These are phyloP conservation scores for Neurospora crassa DNA, from an alignment of 2,329 filamentous ascomycete species.

Conservation along the genomic window DNA sequence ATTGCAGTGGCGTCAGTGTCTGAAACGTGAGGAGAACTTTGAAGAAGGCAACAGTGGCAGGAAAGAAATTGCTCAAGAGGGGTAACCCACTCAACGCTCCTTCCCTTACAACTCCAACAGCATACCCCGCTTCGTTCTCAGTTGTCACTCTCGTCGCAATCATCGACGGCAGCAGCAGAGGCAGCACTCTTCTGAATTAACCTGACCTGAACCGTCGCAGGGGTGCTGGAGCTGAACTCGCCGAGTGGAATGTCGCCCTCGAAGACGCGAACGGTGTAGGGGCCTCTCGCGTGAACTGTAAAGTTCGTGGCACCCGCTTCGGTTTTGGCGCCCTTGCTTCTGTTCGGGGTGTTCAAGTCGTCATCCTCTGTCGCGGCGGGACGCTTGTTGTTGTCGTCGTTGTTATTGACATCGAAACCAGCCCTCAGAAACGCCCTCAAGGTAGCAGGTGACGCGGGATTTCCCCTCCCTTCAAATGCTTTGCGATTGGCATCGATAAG, in stretches of 20 bases:
- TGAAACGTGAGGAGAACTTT: not conserved
- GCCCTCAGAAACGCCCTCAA: no score
- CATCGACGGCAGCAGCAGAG: not conserved
- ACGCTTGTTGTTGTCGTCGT: not conserved
- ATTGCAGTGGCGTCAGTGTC: not conserved
- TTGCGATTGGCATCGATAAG: not conserved
- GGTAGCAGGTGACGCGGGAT: not conserved
- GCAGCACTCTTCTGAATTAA: not conserved
- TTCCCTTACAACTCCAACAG: not conserved
- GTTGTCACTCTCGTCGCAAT: not conserved
- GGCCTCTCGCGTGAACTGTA: not conserved
- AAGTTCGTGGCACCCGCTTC: not conserved
- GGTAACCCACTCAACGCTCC: not conserved
- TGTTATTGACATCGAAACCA: not conserved
- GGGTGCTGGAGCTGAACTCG: not conserved
- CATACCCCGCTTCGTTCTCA: not conserved
- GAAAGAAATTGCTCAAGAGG: not conserved
- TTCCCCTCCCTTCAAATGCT: not conserved
- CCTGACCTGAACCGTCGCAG: not conserved
- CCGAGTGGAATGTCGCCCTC: not conserved
- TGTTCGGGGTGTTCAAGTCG: not conserved
- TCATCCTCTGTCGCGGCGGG: not conserved
- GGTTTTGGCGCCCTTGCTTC: not conserved
- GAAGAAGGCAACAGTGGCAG: not conserved
- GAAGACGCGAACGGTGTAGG: not conserved